Base-by-base conservation (phyloP, 1,284 basidiomycete genomes). In the Xerocomus tenax region DNA sequence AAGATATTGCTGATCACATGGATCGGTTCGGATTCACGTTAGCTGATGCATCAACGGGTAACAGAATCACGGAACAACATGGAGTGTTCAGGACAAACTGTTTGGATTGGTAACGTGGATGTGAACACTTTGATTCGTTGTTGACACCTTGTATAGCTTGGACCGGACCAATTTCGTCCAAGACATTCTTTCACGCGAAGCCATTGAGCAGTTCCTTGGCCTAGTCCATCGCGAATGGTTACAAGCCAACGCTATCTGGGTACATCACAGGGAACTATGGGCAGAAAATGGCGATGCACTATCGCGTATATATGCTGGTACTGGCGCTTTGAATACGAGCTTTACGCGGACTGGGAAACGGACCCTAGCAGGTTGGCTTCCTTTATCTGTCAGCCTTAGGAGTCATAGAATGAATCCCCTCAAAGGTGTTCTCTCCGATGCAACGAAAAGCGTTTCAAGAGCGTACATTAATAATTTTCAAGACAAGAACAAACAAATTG, bases 391-490 rank as follows among this genome's bases (percentile, higher is more conserved):
- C 29, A 7, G 15, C 48, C n/a, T 23, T 21, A 16, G 25, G 43
- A 16, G 10, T 16, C 35, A 38, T 30, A 5, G 41, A 45, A 50
- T 59, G 40, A 49, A 56, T 47, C 44, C 23, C 40, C 38, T 46
- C 21, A 41, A 58, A 75, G 91, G 92, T 28, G 77, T 96, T 25
- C 70, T 98, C 19, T 93, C 91, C 16, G 93, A 99, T 69, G 95
- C 95, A 4, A 96, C 93, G 2, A 98, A 98, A 68, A 95, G 91
- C 61, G 91, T 96, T 18, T 86, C 82, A 13, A 79, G 93, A 51
- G 93, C 95, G 49, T 98, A 98, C 63, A 96, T 98, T 66, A 96
- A 95, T 67, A 98, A 98, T 64, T 98, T 98, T 65, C 90, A 95
- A 58, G 96, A 99, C 67, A 91, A 91, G 66, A 82, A 78, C 40